Base-by-base conservation (phyloP, 768 basidiomycete genomes). In the Paxillus rubicundulus region DNA sequence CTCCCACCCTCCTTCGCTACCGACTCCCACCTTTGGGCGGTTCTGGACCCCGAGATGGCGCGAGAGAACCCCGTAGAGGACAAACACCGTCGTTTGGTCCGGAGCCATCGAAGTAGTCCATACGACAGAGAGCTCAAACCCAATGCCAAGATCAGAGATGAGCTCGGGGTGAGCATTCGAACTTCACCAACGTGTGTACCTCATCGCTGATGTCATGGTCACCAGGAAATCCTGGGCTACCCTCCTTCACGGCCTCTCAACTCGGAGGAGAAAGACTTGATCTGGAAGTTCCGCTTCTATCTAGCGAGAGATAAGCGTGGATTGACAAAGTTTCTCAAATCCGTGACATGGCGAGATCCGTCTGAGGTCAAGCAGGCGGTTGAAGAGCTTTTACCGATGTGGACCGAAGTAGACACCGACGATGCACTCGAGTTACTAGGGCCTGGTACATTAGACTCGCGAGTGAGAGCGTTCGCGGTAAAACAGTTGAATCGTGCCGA, bases 281-380 rank as follows among this genome's bases (percentile, higher is more conserved):
- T 98, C 36, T 99, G 97, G 97, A 95, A 96, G 68, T 99, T 96
- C 78, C 83, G 97, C n/a, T 99, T 98, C 73, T 98, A 97, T 59
- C 84, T 99, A 10, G 84, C 87, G 3, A 77, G 93, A 32, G 92
- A 95, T 68, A 95, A 92, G 71, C 85, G 90, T 9, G 94, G 95
- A 2, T 78, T 98, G 37, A 98, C 96, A 32, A 99, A 99, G 68
- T 99, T 99, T 72, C 79, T 99, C 48, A 98, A 92, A 69, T 93
- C 92, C 28, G 97, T 99, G 34, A 93, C 95, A 17, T 98, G 97
- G 97, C 79, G 93, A 36, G 97, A 99, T 67, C 84, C 89, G 0
- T 88, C 89, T 9, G 97, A 99, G 71, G 94, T 97, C 21, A 96
- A 95, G 65, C 97, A 98, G 66, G 97, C 97, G 0, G 95, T 98